These are phyloP conservation scores for Lipomyces chichibuensis DNA, from an alignment of 805 yeast species.

Conservation along the genomic window DNA sequence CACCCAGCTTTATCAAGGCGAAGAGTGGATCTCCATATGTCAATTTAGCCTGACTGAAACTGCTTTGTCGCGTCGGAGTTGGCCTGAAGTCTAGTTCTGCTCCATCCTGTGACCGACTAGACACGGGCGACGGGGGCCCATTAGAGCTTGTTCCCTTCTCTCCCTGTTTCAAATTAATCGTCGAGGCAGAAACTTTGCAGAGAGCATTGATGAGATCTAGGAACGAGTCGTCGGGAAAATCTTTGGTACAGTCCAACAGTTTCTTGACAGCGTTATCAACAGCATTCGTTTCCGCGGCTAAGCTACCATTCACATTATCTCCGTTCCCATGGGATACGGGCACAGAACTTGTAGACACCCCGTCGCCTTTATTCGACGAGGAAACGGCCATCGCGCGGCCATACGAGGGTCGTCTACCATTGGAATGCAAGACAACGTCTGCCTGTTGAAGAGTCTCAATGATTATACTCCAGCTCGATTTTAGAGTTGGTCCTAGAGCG, in stretches of 20 bases:
- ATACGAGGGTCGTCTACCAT: conserved; percentile 10
- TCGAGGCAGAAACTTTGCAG: conserved; percentile 44
- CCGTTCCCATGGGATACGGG: conserved; percentile 1
- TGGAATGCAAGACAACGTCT: conserved; percentile 35
- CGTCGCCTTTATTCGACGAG: neutral
- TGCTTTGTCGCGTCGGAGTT: neutral
- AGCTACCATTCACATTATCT: conserved; percentile 2
- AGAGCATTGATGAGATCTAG: conserved; percentile 53
- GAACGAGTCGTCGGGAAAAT: conserved; percentile 58
- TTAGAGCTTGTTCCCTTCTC: neutral
- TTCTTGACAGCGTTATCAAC: conserved; percentile 63
- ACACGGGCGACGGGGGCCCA: conserved; percentile 8
- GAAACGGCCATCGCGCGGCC: neutral
- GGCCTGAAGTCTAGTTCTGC: neutral
- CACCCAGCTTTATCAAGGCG: conserved; percentile 57
- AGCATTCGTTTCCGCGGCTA: conserved; percentile 33
- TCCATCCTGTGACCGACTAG: conserved; percentile 1
- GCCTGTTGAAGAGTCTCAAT: conserved; percentile 54
- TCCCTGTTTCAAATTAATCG: conserved; percentile 10
- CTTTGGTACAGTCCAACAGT: conserved; percentile 62
- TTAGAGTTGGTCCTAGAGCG: conserved; percentile 77
- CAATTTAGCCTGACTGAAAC: neutral
- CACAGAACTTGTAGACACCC: neutral
- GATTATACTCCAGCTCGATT: conserved; percentile 65
- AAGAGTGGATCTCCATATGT: conserved; percentile 43